Conservation (phyloP, 148 eudicot genomes). For the Amaranthus hypochondriacus region DNA sequence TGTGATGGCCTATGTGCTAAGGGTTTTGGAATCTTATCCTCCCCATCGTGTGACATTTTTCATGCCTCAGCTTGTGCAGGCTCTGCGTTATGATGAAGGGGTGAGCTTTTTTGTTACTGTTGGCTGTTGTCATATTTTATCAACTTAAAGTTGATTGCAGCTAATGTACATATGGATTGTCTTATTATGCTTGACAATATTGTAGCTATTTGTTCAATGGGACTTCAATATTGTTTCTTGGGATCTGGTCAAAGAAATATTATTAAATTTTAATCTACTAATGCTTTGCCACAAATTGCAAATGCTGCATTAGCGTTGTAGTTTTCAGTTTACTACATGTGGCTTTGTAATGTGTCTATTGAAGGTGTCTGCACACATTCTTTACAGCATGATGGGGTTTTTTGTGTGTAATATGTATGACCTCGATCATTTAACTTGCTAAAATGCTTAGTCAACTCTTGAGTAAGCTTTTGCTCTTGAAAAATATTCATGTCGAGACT, state of each 20-base stretch:
- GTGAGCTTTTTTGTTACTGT: slow-evolving; percentile 39
- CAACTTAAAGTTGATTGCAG: not conserved
- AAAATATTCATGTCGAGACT: not conserved
- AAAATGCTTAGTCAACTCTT: not conserved
- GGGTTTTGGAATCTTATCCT: slow-evolving; percentile 97
- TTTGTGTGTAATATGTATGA: too few relatives aligned
- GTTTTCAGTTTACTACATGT: not conserved
- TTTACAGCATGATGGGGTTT: too few relatives aligned
- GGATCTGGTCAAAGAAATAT: not conserved
- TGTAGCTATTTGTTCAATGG: not conserved
- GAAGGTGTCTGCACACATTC: too few relatives aligned
- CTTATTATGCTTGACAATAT: not conserved
- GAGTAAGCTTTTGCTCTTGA: not conserved
- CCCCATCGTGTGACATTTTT: slow-evolving; percentile 89
- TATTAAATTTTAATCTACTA: not conserved
- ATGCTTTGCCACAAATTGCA: not conserved
- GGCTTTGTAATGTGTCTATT: not conserved
- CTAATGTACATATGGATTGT: not conserved
- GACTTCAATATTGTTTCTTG: not conserved
- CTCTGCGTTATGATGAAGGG: slow-evolving; percentile 92
- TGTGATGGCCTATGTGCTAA: slow-evolving; percentile 87
- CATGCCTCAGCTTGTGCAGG: slow-evolving; percentile 97
- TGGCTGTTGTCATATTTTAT: not conserved
- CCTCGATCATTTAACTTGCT: too few relatives aligned
- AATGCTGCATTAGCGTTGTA: not conserved